A percentile compares a stretch with the other conserved stretches of the same genome.
Conservation (phyloP, 768 basidiomycete species). For the Kwoniella botswanensis region DNA sequence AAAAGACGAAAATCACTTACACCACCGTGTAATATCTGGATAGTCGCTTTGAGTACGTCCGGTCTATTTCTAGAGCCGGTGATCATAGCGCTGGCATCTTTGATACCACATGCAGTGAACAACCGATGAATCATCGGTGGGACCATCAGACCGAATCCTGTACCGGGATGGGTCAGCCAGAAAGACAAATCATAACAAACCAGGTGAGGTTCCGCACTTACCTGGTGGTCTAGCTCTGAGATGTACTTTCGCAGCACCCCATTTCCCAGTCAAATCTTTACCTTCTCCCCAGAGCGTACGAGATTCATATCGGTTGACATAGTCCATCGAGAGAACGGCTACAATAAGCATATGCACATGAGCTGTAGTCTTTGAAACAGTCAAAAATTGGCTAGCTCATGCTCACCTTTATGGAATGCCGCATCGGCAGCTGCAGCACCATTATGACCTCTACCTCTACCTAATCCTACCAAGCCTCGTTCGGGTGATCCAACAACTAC, state of each 20-base stretch:
- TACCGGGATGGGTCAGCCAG: not conserved
- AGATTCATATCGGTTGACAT: conserved; percentile 88
- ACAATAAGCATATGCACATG: not conserved
- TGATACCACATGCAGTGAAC: conserved; percentile 90
- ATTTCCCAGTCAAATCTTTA: conserved; percentile 75
- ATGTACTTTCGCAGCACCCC: conserved; percentile 78
- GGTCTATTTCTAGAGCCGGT: conserved; percentile 88
- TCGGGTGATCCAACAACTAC: conserved; percentile 56
- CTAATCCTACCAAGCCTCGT: conserved; percentile 55
- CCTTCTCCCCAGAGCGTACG: conserved; percentile 85
- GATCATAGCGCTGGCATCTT: conserved; percentile 92
- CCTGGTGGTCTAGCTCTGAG: conserved; percentile 66
- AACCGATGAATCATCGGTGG: conserved; percentile 85
- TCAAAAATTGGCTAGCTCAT: not conserved
- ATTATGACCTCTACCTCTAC: conserved; percentile 52
- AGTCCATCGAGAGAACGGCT: conserved; percentile 71
- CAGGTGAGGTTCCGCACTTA: conserved; percentile 31
- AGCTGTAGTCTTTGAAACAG: not conserved
- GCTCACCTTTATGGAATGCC: conserved; percentile 53
- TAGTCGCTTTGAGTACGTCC: conserved; percentile 82
- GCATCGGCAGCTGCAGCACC: conserved; percentile 46
- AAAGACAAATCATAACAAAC: not conserved
- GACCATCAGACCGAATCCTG: conserved; percentile 90
- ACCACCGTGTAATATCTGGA: conserved; percentile 83
- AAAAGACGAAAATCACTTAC: conserved; percentile 60